Evolutionary conservation across 495 filamentous ascomycete species (phyloP).

Genomic region (Podospora comata): DNA sequence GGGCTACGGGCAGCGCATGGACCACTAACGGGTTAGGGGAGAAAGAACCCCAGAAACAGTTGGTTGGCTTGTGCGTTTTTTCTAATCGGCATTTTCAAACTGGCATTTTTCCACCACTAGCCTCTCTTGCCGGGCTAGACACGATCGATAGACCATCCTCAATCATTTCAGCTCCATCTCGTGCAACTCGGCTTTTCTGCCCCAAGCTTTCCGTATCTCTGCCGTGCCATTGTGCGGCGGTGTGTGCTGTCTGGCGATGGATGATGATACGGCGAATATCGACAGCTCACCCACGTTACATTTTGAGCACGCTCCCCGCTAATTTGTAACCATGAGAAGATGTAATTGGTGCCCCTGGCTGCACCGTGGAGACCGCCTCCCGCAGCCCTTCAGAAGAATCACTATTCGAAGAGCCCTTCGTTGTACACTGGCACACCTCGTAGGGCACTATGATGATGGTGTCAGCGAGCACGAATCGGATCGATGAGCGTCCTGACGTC

Average conservation of each 20-base stretch:
- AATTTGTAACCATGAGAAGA: slow-evolving; percentile 4
- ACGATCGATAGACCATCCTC: too few species aligned
- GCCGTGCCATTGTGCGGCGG: neutral
- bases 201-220: neutral
- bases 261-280: neutral
- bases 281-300: neutral
- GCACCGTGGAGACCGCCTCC: neutral
- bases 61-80: neutral
- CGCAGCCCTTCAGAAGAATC: neutral
- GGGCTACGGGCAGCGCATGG: neutral
- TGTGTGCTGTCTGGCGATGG: neutral
- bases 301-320: neutral
- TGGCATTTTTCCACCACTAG: neutral
- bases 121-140: neutral
- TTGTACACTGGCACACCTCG: too few species aligned
- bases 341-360: neutral
- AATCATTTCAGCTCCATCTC: neutral
- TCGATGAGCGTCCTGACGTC: neutral
- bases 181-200: neutral
- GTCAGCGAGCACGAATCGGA: neutral
- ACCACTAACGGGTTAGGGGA: slow-evolving; percentile 2
- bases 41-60: slow-evolving; percentile 2
- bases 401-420: neutral
- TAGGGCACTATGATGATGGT: neutral
- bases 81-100: neutral